A percentile compares a stretch with the other conserved stretches of the same genome.
Evolutionary conservation across 192 early-diverging fungal species (phyloP).

Genomic region (Umbelopsis sp.): DNA sequence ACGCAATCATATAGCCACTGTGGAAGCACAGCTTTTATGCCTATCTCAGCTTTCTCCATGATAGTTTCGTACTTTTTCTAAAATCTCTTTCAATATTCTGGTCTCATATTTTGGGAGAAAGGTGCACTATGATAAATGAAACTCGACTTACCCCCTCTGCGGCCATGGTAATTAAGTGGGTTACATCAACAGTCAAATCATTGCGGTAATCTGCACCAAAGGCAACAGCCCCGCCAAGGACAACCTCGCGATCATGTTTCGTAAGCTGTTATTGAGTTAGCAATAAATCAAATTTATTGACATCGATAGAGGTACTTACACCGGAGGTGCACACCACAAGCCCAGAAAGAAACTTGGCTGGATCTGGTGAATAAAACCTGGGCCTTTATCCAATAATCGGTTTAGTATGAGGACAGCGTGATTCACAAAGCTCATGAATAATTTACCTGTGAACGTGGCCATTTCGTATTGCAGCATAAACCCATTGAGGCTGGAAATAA

Average conservation of each 20-base stretch:
- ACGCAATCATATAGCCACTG: constrained; percentile 73
- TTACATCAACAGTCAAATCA: constrained; percentile 40
- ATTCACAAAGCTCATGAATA: not conserved
- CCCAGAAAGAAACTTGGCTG: constrained; percentile 48
- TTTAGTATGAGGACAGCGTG: too few relatives aligned
- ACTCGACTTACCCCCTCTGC: constrained; percentile 24
- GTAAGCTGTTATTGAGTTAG: constrained; percentile 30
- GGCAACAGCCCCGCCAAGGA: constrained; percentile 44
- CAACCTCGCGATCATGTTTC: constrained; percentile 30
- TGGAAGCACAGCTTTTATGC: constrained; percentile 64
- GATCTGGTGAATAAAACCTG: constrained; percentile 45
- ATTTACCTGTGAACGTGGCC: constrained; percentile 19
- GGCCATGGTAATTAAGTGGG: constrained; percentile 42
- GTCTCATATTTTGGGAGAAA: not conserved
- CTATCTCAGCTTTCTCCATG: constrained; percentile 45
- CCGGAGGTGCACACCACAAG: constrained; percentile 44
- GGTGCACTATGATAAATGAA: not conserved
- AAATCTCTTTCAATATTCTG: not conserved
- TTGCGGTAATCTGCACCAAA: constrained; percentile 42
- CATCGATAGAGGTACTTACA: constrained; percentile 23
- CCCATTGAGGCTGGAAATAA: not conserved
- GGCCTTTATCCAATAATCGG: constrained; percentile 21
- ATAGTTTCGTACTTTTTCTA: constrained; percentile 50
- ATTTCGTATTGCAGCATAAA: constrained; percentile 10
- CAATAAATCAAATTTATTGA: not conserved